Evolutionary conservation across 371 early-diverging fungal species (phyloP), one percentile per base, ranked within the genome.

Genomic region (Dinochytrium kinnereticum): DNA sequence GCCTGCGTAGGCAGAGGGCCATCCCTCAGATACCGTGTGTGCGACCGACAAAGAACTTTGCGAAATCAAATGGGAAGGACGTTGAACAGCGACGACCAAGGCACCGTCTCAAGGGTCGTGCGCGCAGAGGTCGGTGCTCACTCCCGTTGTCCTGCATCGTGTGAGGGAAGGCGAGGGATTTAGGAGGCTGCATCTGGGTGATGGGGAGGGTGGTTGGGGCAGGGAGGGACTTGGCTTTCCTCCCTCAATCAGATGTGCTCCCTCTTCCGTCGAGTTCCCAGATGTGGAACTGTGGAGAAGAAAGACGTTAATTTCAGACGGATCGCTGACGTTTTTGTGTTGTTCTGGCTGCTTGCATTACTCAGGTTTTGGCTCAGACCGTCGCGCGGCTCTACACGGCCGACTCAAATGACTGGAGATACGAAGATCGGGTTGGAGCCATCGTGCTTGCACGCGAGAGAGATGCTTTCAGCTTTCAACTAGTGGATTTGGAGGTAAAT

Each of bases 331-430:
- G 5, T 53, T 53, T 5, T 53, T 53, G 55, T 26, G 26, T 53
- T 26, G 13, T 53, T n/a, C n/a, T n/a, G n/a, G n/a, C n/a, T n/a
- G n/a, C n/a, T n/a, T n/a, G n/a, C n/a, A 26, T 53, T 13, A 26
- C 7, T 61, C 91, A 94, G 91, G 91, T 95, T 73, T 80, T 93
- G 55, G 89, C 91, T 0, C 90, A 92, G 19, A 94, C 93, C 1
- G 93, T 92, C 13, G 94, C 93, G 64, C 88, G 94, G 24, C 81
- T 96, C 40, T 93, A 93, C 87, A 84, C 90, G 2, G 95, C 95
- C n/a, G 84, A 89, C 64, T 91, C 91, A 2, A 89, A 88, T 76
- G 84, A 89, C 65, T 95, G 94, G 94, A 85, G 88, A 0, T 93
- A 93, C 73, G 84, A 91, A 21, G 86, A 85, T 57, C 79, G 90